Percentiles rank a stretch among this genome's conserved stretches.
Conservation (phyloP, 177 flowering plant species). For the Tripterygium wilfordii region DNA sequence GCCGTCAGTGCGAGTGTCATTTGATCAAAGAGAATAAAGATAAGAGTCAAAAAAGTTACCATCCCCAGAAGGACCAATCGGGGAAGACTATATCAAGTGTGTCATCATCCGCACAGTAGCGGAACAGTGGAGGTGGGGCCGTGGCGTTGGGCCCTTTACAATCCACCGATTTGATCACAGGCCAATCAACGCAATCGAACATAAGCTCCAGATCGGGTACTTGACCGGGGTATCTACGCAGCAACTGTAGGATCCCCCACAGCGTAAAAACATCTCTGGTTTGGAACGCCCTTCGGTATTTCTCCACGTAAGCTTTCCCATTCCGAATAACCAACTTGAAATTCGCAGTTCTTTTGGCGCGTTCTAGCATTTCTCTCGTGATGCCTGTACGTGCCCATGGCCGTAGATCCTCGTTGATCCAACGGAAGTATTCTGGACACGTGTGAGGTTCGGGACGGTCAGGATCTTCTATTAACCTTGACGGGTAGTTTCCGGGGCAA, state of each 20-base stretch:
- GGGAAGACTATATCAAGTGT: constrained; percentile 75
- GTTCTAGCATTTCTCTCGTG: constrained; percentile 15
- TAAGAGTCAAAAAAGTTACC: constrained; percentile 32
- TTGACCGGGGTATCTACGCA: constrained; percentile 21
- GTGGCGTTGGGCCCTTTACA: constrained; percentile 1
- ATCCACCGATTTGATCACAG: constrained; percentile 1
- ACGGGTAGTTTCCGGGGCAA: constrained; percentile 4
- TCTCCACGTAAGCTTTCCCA: constrained; percentile 18
- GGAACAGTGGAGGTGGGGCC: constrained; percentile 31
- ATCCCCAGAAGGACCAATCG: constrained; percentile 98
- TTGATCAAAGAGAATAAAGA: not conserved
- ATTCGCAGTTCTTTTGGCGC: constrained; percentile 4
- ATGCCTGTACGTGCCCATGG: constrained; percentile 18
- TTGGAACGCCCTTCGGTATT: constrained; percentile 6
- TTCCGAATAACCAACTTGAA: constrained; percentile 11
- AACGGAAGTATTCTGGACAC: constrained; percentile 22
- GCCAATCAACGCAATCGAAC: constrained; percentile 20
- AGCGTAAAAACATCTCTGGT: constrained; percentile 16
- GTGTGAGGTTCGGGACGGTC: not conserved
- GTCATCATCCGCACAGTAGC: constrained; percentile 55
- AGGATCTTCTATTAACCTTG: not conserved
- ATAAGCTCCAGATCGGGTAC: constrained; percentile 22
- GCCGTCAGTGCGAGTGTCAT: no score
- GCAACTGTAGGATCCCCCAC: constrained; percentile 24
- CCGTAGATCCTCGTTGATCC: constrained; percentile 19